A percentile compares a stretch with the other conserved stretches of the same genome.
Evolutionary conservation across 352 stramenopile genomes (phyloP).

Genomic region (Globisporangium heterothallicum): DNA sequence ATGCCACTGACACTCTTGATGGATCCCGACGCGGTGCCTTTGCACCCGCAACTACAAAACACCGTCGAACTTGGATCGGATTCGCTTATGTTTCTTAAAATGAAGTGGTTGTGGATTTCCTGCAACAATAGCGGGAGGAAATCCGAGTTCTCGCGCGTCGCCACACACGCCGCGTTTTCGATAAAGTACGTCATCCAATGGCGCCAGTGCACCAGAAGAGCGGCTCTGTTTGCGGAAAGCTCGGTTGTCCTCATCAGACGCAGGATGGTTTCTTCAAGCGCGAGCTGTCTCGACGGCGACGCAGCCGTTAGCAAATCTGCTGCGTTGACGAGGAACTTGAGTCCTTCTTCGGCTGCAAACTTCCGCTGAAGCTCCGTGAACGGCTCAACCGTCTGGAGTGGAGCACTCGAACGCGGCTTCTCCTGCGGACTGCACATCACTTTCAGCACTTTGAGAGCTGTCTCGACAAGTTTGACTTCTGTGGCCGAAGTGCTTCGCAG

Average conservation of each 20-base stretch:
- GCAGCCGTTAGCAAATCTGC: slow-evolving; percentile 1
- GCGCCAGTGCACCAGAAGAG: slow-evolving; percentile 13
- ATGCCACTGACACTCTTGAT: slow-evolving; percentile 10
- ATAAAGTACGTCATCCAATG: slow-evolving; percentile 18
- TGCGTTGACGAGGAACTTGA: slow-evolving; percentile 11
- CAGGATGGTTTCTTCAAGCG: slow-evolving; percentile 14
- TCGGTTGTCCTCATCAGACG: slow-evolving; percentile 11
- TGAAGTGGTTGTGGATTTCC: slow-evolving; percentile 9
- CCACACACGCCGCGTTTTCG: slow-evolving; percentile 10
- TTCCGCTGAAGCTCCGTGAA: slow-evolving; percentile 11
- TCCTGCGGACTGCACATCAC: slow-evolving; percentile 5
- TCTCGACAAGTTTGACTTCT: background rate
- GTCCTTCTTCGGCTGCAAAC: slow-evolving; percentile 8
- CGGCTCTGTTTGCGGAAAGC: slow-evolving; percentile 1
- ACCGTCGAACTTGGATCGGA: background rate
- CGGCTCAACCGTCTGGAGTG: background rate
- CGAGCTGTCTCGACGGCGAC: slow-evolving; percentile 3
- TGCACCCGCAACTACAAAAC: slow-evolving; percentile 10
- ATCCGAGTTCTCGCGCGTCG: slow-evolving; percentile 4
- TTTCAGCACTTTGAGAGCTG: background rate
- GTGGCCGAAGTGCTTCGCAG: background rate
- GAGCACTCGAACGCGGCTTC: background rate
- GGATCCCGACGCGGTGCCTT: background rate
- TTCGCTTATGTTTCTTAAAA: background rate
- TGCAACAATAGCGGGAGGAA: slow-evolving; percentile 11